phyloP scores from a whole-genome alignment of 805 yeast genomes.

The Wickerhamiella kurtzmanii region DNA sequence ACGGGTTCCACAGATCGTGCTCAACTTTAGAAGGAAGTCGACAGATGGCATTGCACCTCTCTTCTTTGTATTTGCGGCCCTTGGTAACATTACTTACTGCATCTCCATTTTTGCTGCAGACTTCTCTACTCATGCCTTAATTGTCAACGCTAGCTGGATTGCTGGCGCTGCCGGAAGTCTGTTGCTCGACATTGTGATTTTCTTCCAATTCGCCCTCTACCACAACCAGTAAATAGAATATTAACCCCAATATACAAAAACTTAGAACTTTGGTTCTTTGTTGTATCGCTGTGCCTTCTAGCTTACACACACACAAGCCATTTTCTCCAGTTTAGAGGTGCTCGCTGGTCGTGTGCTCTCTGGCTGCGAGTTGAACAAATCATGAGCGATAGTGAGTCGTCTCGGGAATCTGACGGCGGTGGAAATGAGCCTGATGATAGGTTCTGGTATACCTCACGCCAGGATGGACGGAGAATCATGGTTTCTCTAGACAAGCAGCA shows the following conservation, averaged over 20 bases:
- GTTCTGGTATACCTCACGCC: not conserved
- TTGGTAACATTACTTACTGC: constrained; percentile 87
- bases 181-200: constrained; percentile 67
- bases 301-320: not conserved
- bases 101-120: constrained; percentile 63
- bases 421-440: constrained; percentile 5
- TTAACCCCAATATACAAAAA: constrained; percentile 15
- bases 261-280: not conserved
- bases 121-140: constrained; percentile 50
- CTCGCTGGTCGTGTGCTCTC: constrained; percentile 1
- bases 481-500: constrained; percentile 18
- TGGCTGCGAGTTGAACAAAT: constrained; percentile 2
- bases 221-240: constrained; percentile 10
- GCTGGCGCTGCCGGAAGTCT: constrained; percentile 86
- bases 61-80: constrained; percentile 87
- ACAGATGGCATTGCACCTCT: constrained; percentile 91
- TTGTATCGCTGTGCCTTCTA: not conserved
- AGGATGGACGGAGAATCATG: constrained; percentile 6
- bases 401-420: constrained; percentile 7
- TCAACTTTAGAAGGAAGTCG: constrained; percentile 75
- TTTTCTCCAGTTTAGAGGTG: not conserved
- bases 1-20: constrained; percentile 77
- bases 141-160: constrained; percentile 84
- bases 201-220: constrained; percentile 73
- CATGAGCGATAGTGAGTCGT: constrained; percentile 2